Percentiles rank a stretch among this genome's conserved stretches.
phyloP scores from a whole-genome alignment of 139 green algal species.

The Chlorella vulgaris region DNA sequence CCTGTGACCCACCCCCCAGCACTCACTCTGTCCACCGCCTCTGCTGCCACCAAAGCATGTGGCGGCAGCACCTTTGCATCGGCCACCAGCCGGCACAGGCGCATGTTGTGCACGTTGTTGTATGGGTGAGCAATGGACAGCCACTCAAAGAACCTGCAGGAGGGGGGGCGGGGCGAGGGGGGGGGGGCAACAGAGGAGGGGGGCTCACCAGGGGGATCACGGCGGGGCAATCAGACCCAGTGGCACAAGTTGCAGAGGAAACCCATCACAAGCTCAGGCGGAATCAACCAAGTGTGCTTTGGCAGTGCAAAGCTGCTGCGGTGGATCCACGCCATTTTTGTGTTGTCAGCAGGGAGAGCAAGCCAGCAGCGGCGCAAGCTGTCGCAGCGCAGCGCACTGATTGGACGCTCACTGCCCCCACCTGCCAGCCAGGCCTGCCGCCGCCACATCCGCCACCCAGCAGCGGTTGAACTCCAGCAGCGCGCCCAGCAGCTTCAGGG shows the following conservation, averaged over 20 bases:
- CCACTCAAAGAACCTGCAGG: conserved; percentile 81
- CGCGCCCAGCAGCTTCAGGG: conserved; percentile 79
- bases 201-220: too few species aligned
- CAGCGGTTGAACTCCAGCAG: conserved; percentile 47
- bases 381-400: neutral
- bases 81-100: conserved; percentile 79
- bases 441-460: conserved; percentile 9
- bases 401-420: neutral
- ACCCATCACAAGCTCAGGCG: too few species aligned
- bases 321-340: neutral
- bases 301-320: neutral
- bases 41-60: conserved; percentile 32
- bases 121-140: conserved; percentile 85
- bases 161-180: neutral
- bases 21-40: conserved; percentile 36
- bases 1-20: neutral
- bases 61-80: conserved; percentile 37
- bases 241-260: too few species aligned
- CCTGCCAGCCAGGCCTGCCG: conserved; percentile 5
- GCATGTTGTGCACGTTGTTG: conserved; percentile 96
- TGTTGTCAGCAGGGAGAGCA: too few species aligned
- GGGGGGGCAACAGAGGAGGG: neutral
- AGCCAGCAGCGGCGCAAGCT: too few species aligned
- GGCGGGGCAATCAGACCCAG: too few species aligned
- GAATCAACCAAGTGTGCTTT: too few species aligned